Evolutionary conservation across 257 asterid species (phyloP), one percentile per base, ranked within the genome.

Genomic region (Solanum chaucha): DNA sequence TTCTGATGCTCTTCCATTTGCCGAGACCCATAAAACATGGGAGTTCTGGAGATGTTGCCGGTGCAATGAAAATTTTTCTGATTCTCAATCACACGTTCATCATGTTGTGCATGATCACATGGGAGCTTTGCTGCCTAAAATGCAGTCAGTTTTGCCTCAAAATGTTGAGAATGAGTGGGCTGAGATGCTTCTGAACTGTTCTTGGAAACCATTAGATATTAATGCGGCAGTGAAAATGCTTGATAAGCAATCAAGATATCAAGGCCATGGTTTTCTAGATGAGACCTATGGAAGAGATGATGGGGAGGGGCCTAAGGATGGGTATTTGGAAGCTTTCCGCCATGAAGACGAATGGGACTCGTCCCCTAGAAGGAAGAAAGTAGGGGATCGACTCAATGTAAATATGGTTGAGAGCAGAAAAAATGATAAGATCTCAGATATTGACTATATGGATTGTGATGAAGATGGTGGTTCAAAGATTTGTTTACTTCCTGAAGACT

Each of bases 401-500:
- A 84, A 44, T 90, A 41, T 86, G 24, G 90, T 84, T 77, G 93
- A 88, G 34, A 91, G 90, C 89, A 90, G 90, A 88, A 96, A 95
- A 77, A 92, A 88, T 89, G 97, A 93, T 68, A 87, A 86, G 89
- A 86, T 78, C 71, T 81, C 90, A 67, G 96, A 94, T 87, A 92
- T 90, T 51, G 97, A 92, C 91, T 93, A 95, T 98, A 95, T 94
- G 97, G 97, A 92, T 74, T 94, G 96, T 90, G 97, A 95, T 91
- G 96, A 92, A 64, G 94, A 92, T 88, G 95, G 89, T 83, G 91
- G 89, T 59, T 58, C 89, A 30, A 96, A 94, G 89, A 91, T 88
- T 88, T 84, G 89, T 87, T 91, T 89, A 74, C 90, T 90, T 77
- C 86, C 82, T 55, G 95, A 91, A 41, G 91, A 89, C 88, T 94